A percentile compares a stretch with the other conserved stretches of the same genome.
Conservation (phyloP, 768 basidiomycete genomes). For the Mycena leptocephala region DNA sequence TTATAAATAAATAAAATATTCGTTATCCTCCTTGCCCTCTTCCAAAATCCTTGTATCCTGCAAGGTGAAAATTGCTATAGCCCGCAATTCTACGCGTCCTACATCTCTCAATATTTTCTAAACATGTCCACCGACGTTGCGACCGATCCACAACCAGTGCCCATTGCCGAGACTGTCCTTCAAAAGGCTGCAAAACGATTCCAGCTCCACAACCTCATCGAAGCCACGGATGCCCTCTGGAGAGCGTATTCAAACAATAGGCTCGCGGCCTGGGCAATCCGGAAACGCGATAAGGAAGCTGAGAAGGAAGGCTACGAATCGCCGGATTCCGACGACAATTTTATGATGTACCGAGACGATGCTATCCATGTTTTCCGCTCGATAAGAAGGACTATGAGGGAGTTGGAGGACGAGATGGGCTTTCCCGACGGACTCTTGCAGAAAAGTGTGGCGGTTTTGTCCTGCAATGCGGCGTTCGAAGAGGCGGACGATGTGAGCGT, state of each 20-base stretch:
- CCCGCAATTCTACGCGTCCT: background rate
- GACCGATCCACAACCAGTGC: background rate
- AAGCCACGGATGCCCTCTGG: constrained; percentile 17
- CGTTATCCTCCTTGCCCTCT: background rate
- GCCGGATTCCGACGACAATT: constrained; percentile 15
- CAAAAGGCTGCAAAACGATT: constrained; percentile 18
- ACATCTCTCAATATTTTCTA: background rate
- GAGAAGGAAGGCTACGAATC: constrained; percentile 17
- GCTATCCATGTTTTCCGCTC: constrained; percentile 7
- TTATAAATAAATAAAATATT: background rate
- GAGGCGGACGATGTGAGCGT: constrained; percentile 7
- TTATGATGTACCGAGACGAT: background rate
- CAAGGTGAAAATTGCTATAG: background rate
- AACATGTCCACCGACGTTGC: background rate
- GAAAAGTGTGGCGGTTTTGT: constrained; percentile 12
- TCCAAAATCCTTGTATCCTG: background rate
- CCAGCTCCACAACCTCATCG: constrained; percentile 9
- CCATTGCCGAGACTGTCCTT: constrained; percentile 4
- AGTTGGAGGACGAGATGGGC: background rate
- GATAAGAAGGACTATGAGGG: constrained; percentile 1
- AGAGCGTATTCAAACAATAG: constrained; percentile 4
- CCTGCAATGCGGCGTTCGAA: background rate
- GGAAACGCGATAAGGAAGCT: background rate
- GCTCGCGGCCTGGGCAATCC: background rate
- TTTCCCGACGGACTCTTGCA: constrained; percentile 9